phyloP scores from a whole-genome alignment of 2,329 filamentous ascomycete species.

The Aspergillus costaricaensis region DNA sequence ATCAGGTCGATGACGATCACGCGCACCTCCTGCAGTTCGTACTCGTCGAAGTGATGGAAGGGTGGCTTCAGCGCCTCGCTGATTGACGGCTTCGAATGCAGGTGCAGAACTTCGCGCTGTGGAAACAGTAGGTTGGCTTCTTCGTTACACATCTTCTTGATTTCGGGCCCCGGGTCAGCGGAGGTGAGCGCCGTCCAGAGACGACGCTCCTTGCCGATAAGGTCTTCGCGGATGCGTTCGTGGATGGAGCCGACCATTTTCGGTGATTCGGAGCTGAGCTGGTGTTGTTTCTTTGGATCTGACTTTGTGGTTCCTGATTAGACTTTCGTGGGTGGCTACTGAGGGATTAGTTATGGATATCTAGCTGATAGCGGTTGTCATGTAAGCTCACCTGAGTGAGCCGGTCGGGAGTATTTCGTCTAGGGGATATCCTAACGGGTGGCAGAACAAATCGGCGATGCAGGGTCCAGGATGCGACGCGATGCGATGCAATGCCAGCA shows the following conservation, averaged over 20 bases:
- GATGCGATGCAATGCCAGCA: too few species aligned
- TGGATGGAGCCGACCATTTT: slow-evolving; percentile 38
- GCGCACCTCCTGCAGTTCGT: slow-evolving; percentile 19
- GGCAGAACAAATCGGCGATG: too few species aligned
- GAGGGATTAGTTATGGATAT: background rate
- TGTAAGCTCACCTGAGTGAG: too few species aligned
- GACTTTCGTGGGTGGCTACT: background rate
- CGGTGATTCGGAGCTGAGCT: background rate
- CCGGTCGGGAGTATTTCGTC: too few species aligned
- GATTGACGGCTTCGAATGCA: slow-evolving; percentile 31
- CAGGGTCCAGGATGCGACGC: too few species aligned
- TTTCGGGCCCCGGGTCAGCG: slow-evolving; percentile 36
- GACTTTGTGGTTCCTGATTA: background rate
- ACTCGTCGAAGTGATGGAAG: slow-evolving; percentile 39
- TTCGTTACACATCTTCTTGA: slow-evolving; percentile 34
- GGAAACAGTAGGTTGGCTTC: slow-evolving; percentile 39
- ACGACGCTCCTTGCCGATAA: slow-evolving; percentile 37
- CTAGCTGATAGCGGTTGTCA: too few species aligned
- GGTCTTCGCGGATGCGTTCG: slow-evolving; percentile 40
- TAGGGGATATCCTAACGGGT: too few species aligned
- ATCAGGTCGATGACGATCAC: slow-evolving; percentile 40
- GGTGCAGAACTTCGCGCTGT: slow-evolving; percentile 33
- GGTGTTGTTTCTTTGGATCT: background rate
- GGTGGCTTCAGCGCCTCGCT: slow-evolving; percentile 31
- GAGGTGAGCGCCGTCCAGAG: slow-evolving; percentile 43